These are phyloP conservation scores for Paulownia fortunei DNA, from an alignment of 257 asterid species.

Conservation along the genomic window DNA sequence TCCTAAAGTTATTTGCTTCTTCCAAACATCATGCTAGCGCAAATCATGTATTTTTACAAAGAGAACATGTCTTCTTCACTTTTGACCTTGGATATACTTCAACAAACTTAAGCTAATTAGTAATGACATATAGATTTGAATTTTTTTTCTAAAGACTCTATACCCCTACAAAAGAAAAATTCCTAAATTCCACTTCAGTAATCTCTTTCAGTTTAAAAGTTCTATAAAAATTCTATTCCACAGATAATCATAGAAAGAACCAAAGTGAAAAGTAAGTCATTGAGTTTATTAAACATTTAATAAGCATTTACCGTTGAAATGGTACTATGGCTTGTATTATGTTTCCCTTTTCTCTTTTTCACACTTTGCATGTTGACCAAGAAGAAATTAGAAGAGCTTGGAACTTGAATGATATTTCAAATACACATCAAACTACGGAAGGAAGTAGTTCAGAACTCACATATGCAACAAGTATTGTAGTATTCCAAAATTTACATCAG, in stretches of 20 bases:
- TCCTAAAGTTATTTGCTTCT: background rate
- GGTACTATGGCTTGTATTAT: background rate
- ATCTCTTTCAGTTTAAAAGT: background rate
- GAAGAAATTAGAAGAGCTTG: background rate
- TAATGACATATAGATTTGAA: background rate
- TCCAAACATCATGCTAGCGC: background rate
- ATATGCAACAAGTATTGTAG: constrained; percentile 13
- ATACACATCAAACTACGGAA: constrained; percentile 7
- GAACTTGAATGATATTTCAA: background rate
- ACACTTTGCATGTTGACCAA: constrained; percentile 1
- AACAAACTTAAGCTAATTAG: background rate
- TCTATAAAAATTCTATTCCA: background rate
- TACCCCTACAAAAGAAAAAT: background rate
- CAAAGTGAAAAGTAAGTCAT: background rate
- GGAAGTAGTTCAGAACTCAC: constrained; percentile 2
- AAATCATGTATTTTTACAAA: no score
- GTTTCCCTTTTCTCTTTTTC: background rate
- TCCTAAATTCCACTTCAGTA: constrained; percentile 3
- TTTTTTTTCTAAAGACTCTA: background rate
- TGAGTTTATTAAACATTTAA: background rate
- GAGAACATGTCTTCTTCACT: background rate
- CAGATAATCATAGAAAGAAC: background rate
- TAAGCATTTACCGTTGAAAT: background rate
- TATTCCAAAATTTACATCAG: background rate
- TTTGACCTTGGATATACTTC: background rate